These are phyloP conservation scores for Kalmanozyma brasiliensis DNA, from an alignment of 1,284 basidiomycete genomes.

Conservation along the genomic window DNA sequence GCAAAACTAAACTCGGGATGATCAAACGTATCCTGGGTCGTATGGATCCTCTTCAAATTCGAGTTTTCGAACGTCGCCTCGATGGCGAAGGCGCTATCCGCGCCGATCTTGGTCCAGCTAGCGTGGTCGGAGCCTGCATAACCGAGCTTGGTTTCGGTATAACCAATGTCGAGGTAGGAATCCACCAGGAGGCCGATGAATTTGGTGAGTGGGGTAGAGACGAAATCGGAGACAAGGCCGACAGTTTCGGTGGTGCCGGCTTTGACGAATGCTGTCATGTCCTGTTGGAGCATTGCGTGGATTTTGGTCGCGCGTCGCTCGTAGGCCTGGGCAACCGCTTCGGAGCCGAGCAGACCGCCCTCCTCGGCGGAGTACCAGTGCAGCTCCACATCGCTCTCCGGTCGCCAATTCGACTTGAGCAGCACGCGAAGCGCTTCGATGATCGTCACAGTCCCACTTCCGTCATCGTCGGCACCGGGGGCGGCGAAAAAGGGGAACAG, in stretches of 20 bases:
- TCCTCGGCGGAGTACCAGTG: conserved; percentile 97
- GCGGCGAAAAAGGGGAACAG: conserved; percentile 60
- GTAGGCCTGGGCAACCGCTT: conserved; percentile 87
- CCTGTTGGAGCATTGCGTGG: conserved; percentile 77
- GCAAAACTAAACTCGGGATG: conserved; percentile 58
- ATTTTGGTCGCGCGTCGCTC: conserved; percentile 76
- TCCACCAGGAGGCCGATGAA: conserved; percentile 80
- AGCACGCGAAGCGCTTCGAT: conserved; percentile 88
- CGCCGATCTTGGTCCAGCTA: conserved; percentile 68
- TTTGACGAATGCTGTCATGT: conserved; percentile 85
- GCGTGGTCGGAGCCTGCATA: conserved; percentile 88
- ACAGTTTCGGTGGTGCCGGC: conserved; percentile 84
- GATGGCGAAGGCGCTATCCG: conserved; percentile 67
- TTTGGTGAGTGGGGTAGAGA: conserved; percentile 76
- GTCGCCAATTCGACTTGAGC: conserved; percentile 80
- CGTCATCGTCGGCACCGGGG: conserved; percentile 79
- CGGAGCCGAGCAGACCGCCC: conserved; percentile 90
- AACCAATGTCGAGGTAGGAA: conserved; percentile 72
- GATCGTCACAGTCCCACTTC: conserved; percentile 89
- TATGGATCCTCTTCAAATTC: conserved; percentile 61
- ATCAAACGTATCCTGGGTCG: conserved; percentile 46
- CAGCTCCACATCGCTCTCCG: conserved; percentile 82
- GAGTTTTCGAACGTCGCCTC: conserved; percentile 59
- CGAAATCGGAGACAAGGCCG: conserved; percentile 89
- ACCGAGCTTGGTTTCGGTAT: conserved; percentile 77